Evolutionary conservation across 2,329 filamentous ascomycete species (phyloP).

Genomic region (Drechslerella coelobrocha): DNA sequence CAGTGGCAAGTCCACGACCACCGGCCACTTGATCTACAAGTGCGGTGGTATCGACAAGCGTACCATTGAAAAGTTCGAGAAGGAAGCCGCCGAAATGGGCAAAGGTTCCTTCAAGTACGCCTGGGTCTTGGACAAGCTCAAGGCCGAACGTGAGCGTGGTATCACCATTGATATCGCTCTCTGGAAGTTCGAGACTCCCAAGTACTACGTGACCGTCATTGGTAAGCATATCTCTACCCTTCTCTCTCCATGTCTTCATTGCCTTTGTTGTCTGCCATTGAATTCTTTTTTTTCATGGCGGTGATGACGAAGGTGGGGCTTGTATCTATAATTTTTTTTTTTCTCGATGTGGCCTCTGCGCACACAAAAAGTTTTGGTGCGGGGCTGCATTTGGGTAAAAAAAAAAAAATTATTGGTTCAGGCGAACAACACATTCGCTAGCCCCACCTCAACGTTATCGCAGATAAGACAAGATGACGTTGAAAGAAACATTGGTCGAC

Average conservation of each 20-base stretch:
- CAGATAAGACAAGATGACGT: constrained; percentile 8
- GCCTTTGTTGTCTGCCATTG: constrained; percentile 3
- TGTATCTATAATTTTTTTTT: neutral
- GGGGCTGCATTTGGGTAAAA: too few relatives aligned
- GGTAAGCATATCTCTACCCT: constrained; percentile 64
- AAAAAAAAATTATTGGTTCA: constrained; percentile 27
- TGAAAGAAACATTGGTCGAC: neutral
- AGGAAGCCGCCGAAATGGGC: constrained; percentile 99
- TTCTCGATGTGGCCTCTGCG: neutral
- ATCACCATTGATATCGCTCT: constrained; percentile 99
- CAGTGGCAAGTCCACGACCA: constrained; percentile 97
- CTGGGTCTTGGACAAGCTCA: constrained; percentile 99
- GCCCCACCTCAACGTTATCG: constrained; percentile 13
- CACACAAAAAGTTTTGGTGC: constrained; percentile 28
- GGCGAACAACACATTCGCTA: constrained; percentile 37
- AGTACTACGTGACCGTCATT: constrained; percentile 98
- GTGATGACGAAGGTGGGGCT: constrained; percentile 23
- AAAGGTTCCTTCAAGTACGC: constrained; percentile 99
- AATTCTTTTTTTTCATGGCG: constrained; percentile 1
- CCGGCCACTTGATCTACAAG: constrained; percentile 99
- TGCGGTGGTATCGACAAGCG: constrained; percentile 99
- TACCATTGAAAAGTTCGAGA: constrained; percentile 99
- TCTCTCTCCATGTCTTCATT: neutral
- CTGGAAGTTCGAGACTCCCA: constrained; percentile 99
- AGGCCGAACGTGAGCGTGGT: constrained; percentile 99